Percentiles rank a stretch among this genome's conserved stretches.
phyloP scores from a whole-genome alignment of 1,284 basidiomycete genomes.

The Irpex sp. region DNA sequence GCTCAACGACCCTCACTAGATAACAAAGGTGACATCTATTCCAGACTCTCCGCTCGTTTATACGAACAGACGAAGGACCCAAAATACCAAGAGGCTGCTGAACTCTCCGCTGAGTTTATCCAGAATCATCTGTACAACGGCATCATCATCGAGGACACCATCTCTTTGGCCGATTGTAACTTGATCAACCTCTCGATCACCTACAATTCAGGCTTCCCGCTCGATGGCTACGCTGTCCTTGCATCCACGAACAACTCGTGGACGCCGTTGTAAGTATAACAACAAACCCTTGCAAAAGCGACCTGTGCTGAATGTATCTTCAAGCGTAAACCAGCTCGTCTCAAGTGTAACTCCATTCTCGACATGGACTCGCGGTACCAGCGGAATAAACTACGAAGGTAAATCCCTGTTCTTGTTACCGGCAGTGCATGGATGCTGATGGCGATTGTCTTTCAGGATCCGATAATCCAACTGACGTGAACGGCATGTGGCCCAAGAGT shows the following conservation, averaged over 20 bases:
- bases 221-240: slow-evolving; percentile 5
- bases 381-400: slow-evolving; percentile 2
- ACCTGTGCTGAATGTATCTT: too few species aligned
- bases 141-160: background rate
- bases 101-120: slow-evolving; percentile 6
- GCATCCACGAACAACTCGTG: background rate
- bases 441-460: background rate
- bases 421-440: background rate
- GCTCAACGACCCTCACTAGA: background rate
- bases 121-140: slow-evolving; percentile 5
- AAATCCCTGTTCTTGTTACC: background rate
- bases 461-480: background rate
- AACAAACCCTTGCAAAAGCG: too few species aligned
- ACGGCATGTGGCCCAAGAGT: background rate
- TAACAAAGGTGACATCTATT: background rate
- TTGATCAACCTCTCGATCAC: background rate
- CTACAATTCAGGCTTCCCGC: slow-evolving; percentile 2
- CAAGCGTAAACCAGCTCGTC: background rate
- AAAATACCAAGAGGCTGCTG: slow-evolving; percentile 1
- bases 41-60: slow-evolving; percentile 7
- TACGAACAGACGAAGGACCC: slow-evolving; percentile 3
- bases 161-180: slow-evolving; percentile 1
- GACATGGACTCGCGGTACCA: background rate
- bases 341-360: slow-evolving; percentile 1
- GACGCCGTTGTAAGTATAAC: slow-evolving; percentile 1